Evolutionary conservation across 192 early-diverging fungal genomes (phyloP).

Genomic region (Podila horticola): DNA sequence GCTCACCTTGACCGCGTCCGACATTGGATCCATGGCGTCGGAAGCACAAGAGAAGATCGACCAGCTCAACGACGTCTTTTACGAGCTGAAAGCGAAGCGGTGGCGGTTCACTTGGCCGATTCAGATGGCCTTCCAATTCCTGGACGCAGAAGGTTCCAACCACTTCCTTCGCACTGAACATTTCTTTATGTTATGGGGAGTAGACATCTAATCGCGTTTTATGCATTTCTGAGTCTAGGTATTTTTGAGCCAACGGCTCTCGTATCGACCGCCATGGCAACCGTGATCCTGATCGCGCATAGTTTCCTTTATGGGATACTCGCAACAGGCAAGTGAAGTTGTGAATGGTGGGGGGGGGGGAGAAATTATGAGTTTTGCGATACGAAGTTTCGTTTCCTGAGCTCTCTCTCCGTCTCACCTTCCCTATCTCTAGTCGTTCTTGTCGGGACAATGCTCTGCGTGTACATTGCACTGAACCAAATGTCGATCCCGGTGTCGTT

Average conservation of each 20-base stretch:
- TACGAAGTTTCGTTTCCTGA: neutral
- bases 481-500: neutral
- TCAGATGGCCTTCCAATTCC: neutral
- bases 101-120: neutral
- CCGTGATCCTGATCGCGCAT: neutral
- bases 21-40: neutral
- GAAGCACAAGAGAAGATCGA: slow-evolving; percentile 19
- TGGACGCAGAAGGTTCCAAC: neutral
- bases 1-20: neutral
- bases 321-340: neutral
- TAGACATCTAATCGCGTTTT: too few species aligned
- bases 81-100: slow-evolving; percentile 7
- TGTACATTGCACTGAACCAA: neutral
- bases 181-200: too few species aligned
- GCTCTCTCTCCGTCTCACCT: neutral
- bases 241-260: neutral
- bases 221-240: too few species aligned
- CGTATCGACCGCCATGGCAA: neutral
- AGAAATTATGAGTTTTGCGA: too few species aligned
- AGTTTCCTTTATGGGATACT: neutral
- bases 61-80: slow-evolving; percentile 8
- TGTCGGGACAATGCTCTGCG: neutral
- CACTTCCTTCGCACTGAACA: too few species aligned
- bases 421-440: neutral
- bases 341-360: neutral